phyloP scores from a whole-genome alignment of 805 yeast genomes.

The Lipomyces spencermartinsiae region DNA sequence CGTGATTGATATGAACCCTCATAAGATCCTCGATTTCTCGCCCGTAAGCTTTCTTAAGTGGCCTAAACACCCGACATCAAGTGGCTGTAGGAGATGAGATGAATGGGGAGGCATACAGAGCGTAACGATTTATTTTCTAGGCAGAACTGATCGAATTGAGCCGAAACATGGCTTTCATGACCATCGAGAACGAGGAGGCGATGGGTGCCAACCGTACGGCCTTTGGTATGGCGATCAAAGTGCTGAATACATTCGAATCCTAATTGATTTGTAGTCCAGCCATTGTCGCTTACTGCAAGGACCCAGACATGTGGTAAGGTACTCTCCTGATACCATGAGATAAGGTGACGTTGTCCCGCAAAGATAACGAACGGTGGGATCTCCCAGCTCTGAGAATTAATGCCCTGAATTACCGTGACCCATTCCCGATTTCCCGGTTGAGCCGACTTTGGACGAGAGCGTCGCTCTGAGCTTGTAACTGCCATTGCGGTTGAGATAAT shows the following conservation, averaged over 20 bases:
- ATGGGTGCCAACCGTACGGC: slow-evolving; percentile 15
- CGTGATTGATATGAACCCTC: slow-evolving; percentile 9
- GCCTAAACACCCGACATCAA: slow-evolving; percentile 20
- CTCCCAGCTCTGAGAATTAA: slow-evolving; percentile 21
- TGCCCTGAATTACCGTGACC: slow-evolving; percentile 24
- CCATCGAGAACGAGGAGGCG: slow-evolving; percentile 23
- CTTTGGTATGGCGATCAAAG: slow-evolving; percentile 17
- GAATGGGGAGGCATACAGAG: slow-evolving; percentile 28
- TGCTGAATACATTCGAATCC: slow-evolving; percentile 14
- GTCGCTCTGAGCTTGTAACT: background rate
- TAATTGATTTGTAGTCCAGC: slow-evolving; percentile 14
- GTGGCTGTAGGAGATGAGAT: slow-evolving; percentile 21
- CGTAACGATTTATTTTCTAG: slow-evolving; percentile 12
- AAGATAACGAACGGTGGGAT: slow-evolving; percentile 22
- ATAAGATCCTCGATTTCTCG: slow-evolving; percentile 18
- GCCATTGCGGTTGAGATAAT: slow-evolving; percentile 10
- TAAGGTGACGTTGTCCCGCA: slow-evolving; percentile 10
- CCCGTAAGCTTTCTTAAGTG: slow-evolving; percentile 15
- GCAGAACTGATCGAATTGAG: slow-evolving; percentile 12
- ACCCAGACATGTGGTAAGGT: slow-evolving; percentile 14
- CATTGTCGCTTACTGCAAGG: slow-evolving; percentile 1
- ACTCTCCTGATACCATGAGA: slow-evolving; percentile 17
- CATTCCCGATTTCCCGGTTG: slow-evolving; percentile 16
- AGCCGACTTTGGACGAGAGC: background rate
- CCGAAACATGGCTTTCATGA: slow-evolving; percentile 22